Evolutionary conservation across 2,329 filamentous ascomycete genomes (phyloP).

Genomic region (Alternaria ethzedia): DNA sequence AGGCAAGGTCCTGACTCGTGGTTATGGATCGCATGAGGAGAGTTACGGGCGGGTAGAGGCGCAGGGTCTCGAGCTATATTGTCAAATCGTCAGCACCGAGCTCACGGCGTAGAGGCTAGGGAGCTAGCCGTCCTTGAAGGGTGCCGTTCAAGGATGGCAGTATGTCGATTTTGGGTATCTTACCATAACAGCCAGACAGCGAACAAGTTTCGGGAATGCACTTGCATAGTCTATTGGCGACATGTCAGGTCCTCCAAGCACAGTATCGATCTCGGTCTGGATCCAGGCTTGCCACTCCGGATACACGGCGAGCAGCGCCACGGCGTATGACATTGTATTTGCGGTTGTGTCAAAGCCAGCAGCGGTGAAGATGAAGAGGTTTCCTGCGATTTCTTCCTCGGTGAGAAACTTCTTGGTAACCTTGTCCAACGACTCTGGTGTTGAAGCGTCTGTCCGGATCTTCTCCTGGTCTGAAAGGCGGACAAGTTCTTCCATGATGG

Average conservation of each 20-base stretch:
- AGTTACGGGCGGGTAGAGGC: slow-evolving; percentile 17
- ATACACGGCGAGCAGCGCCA: slow-evolving; percentile 53
- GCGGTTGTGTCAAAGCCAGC: slow-evolving; percentile 43
- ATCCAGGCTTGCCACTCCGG: slow-evolving; percentile 61
- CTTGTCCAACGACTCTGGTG: background rate
- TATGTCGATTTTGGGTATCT: background rate
- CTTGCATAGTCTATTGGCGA: background rate
- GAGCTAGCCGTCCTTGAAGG: background rate
- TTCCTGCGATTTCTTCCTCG: slow-evolving; percentile 26
- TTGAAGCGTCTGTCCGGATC: background rate
- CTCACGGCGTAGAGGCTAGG: background rate
- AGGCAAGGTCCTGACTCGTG: background rate
- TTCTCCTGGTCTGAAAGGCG: slow-evolving; percentile 1
- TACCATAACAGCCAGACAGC: slow-evolving; percentile 8
- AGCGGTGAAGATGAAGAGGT: slow-evolving; percentile 27
- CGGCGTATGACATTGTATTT: slow-evolving; percentile 56
- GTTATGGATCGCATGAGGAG: slow-evolving; percentile 3
- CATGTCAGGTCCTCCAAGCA: slow-evolving; percentile 23
- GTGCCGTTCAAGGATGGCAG: background rate
- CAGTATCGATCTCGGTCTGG: slow-evolving; percentile 52
- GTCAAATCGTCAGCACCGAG: background rate
- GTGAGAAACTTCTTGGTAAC: background rate
- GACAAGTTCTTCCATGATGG: slow-evolving; percentile 6
- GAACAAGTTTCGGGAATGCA: background rate
- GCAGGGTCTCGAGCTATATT: slow-evolving; percentile 37